Evolutionary conservation across 345 rosid genomes (phyloP), one percentile per base, ranked within the genome.

Genomic region (Citrus medica): DNA sequence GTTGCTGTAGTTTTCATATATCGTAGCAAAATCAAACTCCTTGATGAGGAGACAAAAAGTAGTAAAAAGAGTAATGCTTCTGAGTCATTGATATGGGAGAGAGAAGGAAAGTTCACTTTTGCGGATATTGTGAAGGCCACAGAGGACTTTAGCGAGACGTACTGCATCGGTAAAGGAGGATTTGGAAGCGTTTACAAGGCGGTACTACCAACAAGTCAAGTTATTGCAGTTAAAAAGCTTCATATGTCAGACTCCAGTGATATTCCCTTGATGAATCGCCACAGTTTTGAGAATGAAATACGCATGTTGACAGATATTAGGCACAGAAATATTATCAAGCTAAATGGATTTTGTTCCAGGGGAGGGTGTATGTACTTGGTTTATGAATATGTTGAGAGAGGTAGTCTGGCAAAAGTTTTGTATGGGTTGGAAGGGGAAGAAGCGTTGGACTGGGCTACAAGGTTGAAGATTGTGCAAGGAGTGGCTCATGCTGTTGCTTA

Each of bases 401-500:
- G 94, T 5, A 92, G 93, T 67, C 59, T 92, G 79, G 80, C 82
- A 8, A 84, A 81, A 25, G 87, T 87, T 2, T n/a, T 92, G 81
- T 82, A 86, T 35, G 88, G 83, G 5, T 69, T 10, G n/a, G 83
- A 83, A 81, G 89, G 79, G 12, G 81, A 66, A 75, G 9, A 22
- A 24, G 85, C 78, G 69, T 78, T 92, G 40, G 87, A 70, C 58
- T 90, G 93, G 94, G 77, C 71, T 28, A 73, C 59, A 7, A 79
- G 93, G 80, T 76, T 88, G 78, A 88, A 77, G 46, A 81, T 90
- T 30, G 90, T 89, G 30, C 81, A 53, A 79, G 93, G 93, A 55
- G 48, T 92, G 74, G 94, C 97, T 83, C 92, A 92, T 59, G 94
- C 97, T 61, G 28, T 90, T 63, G 86, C 94, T 63, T 92, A 90